A percentile compares a stretch with the other conserved stretches of the same genome.
phyloP scores from a whole-genome alignment of 75 land plant genomes.

The Larix kaempferi region DNA sequence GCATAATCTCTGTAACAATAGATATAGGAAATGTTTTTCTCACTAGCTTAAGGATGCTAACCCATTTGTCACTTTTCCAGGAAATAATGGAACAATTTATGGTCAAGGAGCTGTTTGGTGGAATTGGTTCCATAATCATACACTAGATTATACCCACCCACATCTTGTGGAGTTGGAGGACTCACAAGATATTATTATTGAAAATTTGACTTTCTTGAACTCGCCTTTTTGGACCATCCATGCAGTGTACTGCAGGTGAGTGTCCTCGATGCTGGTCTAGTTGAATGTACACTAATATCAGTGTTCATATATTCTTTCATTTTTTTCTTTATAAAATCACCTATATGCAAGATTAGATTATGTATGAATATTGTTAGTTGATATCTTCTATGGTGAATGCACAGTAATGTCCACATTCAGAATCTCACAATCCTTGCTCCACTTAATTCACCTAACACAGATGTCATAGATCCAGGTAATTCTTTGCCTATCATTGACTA shows the following conservation, averaged over 20 bases:
- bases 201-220: conserved; percentile 61
- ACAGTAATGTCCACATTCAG: conserved; percentile 67
- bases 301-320: background rate
- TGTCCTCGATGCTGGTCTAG: background rate
- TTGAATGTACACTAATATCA: too few relatives aligned
- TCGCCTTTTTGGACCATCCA: conserved; percentile 91
- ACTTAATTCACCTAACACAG: conserved; percentile 81
- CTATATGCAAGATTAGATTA: background rate
- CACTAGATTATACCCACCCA: conserved; percentile 65
- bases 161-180: conserved; percentile 67
- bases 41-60: too few relatives aligned
- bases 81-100: conserved; percentile 79
- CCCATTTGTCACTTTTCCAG: conserved; percentile 18
- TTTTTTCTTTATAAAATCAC: background rate
- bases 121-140: conserved; percentile 40
- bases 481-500: background rate
- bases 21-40: too few relatives aligned
- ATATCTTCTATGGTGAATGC: conserved; percentile 4
- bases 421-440: conserved; percentile 79
- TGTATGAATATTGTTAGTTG: background rate
- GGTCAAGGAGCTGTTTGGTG: conserved; percentile 90
- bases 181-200: conserved; percentile 56
- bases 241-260: conserved; percentile 84
- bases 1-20: background rate
- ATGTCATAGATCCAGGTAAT: conserved; percentile 95